These are phyloP conservation scores for Somion occarium DNA, from an alignment of 1,284 basidiomycete species.

Conservation along the genomic window DNA sequence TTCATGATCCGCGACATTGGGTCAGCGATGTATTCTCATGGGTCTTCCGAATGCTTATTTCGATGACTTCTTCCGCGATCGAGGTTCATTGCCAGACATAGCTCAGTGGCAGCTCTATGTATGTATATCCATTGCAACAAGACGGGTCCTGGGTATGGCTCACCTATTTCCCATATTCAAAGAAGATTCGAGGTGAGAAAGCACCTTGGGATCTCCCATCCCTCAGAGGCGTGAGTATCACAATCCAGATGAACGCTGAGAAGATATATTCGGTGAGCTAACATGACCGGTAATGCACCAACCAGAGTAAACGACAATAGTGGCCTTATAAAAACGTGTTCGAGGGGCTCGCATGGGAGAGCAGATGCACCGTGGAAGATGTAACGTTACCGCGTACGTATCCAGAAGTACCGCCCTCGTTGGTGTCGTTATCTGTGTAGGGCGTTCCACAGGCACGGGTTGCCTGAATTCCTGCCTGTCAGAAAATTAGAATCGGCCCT, in stretches of 20 bases:
- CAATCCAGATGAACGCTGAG: conserved; percentile 18
- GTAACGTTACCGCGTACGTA: background rate
- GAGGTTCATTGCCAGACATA: background rate
- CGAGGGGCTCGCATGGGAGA: conserved; percentile 16
- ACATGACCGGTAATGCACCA: conserved; percentile 20
- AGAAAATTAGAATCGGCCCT: conserved; percentile 25
- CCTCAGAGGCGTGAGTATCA: conserved; percentile 2
- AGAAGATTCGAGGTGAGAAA: conserved; percentile 2
- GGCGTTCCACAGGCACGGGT: conserved; percentile 19
- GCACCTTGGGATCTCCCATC: conserved; percentile 2
- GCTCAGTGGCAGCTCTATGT: background rate
- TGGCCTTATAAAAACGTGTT: conserved; percentile 19
- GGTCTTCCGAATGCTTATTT: background rate
- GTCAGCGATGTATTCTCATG: background rate
- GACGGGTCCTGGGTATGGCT: background rate
- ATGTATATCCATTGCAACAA: background rate
- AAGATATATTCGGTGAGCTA: conserved; percentile 19
- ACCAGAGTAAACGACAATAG: conserved; percentile 18
- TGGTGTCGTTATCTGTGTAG: background rate
- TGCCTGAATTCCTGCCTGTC: conserved; percentile 17
- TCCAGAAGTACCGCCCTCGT: background rate
- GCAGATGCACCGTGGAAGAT: conserved; percentile 18
- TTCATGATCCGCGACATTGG: background rate
- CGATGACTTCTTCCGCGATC: background rate
- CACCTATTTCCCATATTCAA: background rate